Evolutionary conservation across 257 asterid genomes (phyloP).

Genomic region (Plantago ovata): DNA sequence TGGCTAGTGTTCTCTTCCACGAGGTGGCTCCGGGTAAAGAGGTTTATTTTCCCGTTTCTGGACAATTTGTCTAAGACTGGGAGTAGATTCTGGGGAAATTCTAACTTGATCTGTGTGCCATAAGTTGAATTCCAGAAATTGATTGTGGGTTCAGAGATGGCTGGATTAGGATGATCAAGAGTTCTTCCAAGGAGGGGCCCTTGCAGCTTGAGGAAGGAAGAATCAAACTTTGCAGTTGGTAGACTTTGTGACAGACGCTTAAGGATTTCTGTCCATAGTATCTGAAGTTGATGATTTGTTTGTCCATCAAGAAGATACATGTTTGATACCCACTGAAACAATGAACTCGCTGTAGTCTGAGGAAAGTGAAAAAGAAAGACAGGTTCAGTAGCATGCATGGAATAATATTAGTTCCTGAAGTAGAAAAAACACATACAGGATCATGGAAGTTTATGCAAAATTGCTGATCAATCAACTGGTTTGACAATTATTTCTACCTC

Average conservation of each 20-base stretch:
- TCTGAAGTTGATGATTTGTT: slow-evolving; percentile 37
- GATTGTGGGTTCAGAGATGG: slow-evolving; percentile 50
- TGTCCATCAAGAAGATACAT: slow-evolving; percentile 38
- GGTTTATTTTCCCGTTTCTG: slow-evolving; percentile 49
- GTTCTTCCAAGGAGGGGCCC: slow-evolving; percentile 56
- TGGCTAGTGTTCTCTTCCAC: slow-evolving; percentile 17
- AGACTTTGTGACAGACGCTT: slow-evolving; percentile 42
- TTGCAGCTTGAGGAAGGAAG: slow-evolving; percentile 53
- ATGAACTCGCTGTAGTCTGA: slow-evolving; percentile 45
- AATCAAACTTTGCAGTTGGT: slow-evolving; percentile 49
- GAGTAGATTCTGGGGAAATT: slow-evolving; percentile 57
- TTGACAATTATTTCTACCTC: too few relatives aligned
- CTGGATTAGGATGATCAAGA: slow-evolving; percentile 57
- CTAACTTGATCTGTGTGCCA: slow-evolving; percentile 45
- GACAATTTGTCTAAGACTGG: slow-evolving; percentile 64
- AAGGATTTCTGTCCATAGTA: slow-evolving; percentile 53
- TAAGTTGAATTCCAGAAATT: slow-evolving; percentile 74
- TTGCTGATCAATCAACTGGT: too few relatives aligned
- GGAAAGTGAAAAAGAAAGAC: slow-evolving; percentile 14
- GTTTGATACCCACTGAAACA: slow-evolving; percentile 63
- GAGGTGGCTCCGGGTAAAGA: slow-evolving; percentile 33
- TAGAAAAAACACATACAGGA: slow-evolving; percentile 13
- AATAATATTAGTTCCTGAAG: not conserved
- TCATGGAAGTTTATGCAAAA: too few relatives aligned
- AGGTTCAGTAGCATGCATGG: not conserved